These are phyloP conservation scores for Purpureocillium takamizusanense DNA, from an alignment of 2,329 filamentous ascomycete genomes.

Conservation along the genomic window DNA sequence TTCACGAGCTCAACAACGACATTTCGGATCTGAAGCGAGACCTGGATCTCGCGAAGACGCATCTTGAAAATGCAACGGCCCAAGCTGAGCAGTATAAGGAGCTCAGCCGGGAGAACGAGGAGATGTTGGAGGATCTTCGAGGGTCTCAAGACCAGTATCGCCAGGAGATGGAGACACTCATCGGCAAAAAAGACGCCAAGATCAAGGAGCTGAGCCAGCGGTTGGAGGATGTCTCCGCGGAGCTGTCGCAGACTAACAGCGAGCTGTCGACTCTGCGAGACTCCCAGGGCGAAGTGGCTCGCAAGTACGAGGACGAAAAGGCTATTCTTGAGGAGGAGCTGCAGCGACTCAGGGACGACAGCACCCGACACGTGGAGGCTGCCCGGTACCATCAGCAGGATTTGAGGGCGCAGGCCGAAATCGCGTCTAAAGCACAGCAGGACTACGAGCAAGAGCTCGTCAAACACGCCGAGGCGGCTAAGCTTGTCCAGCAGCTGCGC, in stretches of 20 bases:
- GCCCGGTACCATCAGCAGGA: constrained; percentile 84
- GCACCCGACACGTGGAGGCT: constrained; percentile 68
- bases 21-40: constrained; percentile 81
- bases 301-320: constrained; percentile 74
- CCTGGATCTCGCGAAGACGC: constrained; percentile 69
- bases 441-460: constrained; percentile 92
- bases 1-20: constrained; percentile 75
- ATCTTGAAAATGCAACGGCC: constrained; percentile 71
- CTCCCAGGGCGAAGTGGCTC: constrained; percentile 65
- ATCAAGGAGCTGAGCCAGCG: constrained; percentile 77
- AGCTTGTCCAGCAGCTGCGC: constrained; percentile 69
- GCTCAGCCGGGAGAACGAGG: constrained; percentile 80
- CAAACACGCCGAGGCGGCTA: constrained; percentile 93
- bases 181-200: constrained; percentile 69
- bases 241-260: constrained; percentile 71
- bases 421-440: constrained; percentile 85
- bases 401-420: constrained; percentile 85
- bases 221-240: constrained; percentile 72
- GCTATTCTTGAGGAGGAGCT: constrained; percentile 70
- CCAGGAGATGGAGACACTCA: constrained; percentile 70
- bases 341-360: constrained; percentile 71
- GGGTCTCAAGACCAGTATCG: constrained; percentile 78
- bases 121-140: constrained; percentile 71
- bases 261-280: constrained; percentile 76
- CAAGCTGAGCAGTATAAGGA: constrained; percentile 83